Conservation (phyloP, 306 rosid genomes). For the Rosa chinensis region DNA sequence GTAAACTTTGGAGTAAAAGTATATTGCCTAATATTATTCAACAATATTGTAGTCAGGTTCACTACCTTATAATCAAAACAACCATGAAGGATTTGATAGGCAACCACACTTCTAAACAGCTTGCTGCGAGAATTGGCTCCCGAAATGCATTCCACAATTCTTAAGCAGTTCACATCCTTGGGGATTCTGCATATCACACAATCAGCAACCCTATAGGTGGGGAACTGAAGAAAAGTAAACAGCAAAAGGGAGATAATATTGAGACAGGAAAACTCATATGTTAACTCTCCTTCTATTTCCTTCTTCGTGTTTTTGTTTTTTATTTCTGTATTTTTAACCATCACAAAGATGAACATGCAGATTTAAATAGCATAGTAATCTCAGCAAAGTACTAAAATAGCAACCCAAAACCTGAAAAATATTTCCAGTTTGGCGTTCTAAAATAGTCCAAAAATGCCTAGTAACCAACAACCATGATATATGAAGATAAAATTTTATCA, state of each 20-base stretch:
- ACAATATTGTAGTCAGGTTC: not conserved
- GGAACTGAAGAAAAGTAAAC: conserved; percentile 14
- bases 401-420: not conserved
- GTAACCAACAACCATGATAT: not conserved
- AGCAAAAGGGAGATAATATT: conserved; percentile 20
- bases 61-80: conserved; percentile 58
- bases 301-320: not conserved
- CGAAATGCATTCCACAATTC: conserved; percentile 73
- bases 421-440: no score
- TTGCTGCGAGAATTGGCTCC: conserved; percentile 54
- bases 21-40: not conserved
- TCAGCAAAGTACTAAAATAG: not conserved
- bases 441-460: not conserved
- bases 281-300: not conserved
- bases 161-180: conserved; percentile 68
- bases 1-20: not conserved
- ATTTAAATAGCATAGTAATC: no score
- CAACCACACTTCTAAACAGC: conserved; percentile 64
- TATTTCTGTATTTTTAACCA: not conserved
- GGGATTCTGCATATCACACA: conserved; percentile 55
- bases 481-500: not conserved
- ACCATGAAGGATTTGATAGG: conserved; percentile 65
- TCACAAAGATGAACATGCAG: not conserved
- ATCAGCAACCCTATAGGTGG: conserved; percentile 22
- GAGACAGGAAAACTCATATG: not conserved